Base-by-base conservation (phyloP, 2,329 filamentous ascomycete species). In the Aspergillus neoniger region DNA sequence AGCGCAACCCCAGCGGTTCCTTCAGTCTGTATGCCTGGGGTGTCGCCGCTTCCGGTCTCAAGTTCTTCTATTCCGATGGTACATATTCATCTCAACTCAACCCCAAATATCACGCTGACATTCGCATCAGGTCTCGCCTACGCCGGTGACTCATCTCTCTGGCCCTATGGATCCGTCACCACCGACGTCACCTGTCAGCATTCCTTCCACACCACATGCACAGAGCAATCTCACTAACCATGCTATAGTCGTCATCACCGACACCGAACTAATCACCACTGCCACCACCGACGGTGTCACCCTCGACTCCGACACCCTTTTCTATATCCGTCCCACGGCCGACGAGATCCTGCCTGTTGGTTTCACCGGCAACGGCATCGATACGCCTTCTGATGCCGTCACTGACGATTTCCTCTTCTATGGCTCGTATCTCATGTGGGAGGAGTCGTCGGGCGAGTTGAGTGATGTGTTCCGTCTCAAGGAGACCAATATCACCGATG, bases 21-120 rank as follows among this genome's bases (percentile, higher is more conserved):
- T 55, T 55, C 39, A 55, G 53, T 32, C 39, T 55, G 39, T 55
- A 55, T 10, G 53, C 39, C 25, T 55, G 53, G 53, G 53, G 53
- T 28, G 53, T 55, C 14, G 43, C 41, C 12, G 17, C 39, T 15
- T 15, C 15, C 2, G 41, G 25, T 6, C n/a, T 55, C 12, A 55
- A 55, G 53, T 44, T 55, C 39, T 55, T 55, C n/a, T 55, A 55
- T 32, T 55, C 53, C 17, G 53, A 55, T n/a, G 53, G 53, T 55
- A 55, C 17, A 36, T 15, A 14, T 4, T 5, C 12, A 19, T 19
- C 15, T 8, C 9, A 15, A 5, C 21, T 15, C n/a, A 4, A 1
- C 10, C 9, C 9, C 3, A 1, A 30, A 12, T 5, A 3, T 12
- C 17, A 10, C 4, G 9, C 39, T 55, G 15, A 55, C 25, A 10